Base-by-base conservation (phyloP, 208 protist genomes). In the Trypanosoma conorhini region DNA sequence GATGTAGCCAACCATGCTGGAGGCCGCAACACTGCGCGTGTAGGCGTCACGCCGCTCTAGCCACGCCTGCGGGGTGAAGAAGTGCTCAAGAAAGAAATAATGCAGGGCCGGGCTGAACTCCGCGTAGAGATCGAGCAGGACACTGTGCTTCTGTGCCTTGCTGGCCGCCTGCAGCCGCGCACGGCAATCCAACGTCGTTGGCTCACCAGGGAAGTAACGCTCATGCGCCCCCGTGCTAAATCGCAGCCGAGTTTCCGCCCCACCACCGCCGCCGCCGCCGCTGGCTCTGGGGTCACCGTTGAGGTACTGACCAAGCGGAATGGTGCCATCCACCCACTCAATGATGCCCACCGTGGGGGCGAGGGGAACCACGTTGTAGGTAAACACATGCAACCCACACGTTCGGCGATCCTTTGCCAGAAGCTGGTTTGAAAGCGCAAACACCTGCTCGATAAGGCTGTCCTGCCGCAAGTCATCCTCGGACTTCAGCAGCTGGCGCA, bases 381-480 rank as follows among this genome's bases (percentile, higher is more conserved):
- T 99, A 33, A 88, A 84, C 10, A 99, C 63, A 1, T 62, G 76
- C 35, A 91, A 74, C 42, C 44, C 31, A 28, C 54, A 63, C 24
- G 72, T 68, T 22, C 22, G 10, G 3, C 24, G 48, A 28, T 74
- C 46, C 62, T 80, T 75, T 48, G 59, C 64, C 31, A 86, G 77
- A 3, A 99, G 95, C 26, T 30, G 19, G 60, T 93, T 99, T 77
- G 74, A 95, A 10, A 83, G 89, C 24, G 22, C 21, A 68, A 97
- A 99, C 82, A 86, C 96, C 73, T 99, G 97, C 81, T 99, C 86
- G 73, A 99, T 98, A 7, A 99, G 85, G 4, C 93, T 95, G 78
- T 99, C 98, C 76, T 99, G 98, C 4, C 98, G 84, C 51, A 98
- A 33, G 73, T 99, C 98, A 80, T 99, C 97, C 12, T 91, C 86